Evolutionary conservation across 345 rosid genomes (phyloP).

Genomic region (Hibiscus tridactylites): DNA sequence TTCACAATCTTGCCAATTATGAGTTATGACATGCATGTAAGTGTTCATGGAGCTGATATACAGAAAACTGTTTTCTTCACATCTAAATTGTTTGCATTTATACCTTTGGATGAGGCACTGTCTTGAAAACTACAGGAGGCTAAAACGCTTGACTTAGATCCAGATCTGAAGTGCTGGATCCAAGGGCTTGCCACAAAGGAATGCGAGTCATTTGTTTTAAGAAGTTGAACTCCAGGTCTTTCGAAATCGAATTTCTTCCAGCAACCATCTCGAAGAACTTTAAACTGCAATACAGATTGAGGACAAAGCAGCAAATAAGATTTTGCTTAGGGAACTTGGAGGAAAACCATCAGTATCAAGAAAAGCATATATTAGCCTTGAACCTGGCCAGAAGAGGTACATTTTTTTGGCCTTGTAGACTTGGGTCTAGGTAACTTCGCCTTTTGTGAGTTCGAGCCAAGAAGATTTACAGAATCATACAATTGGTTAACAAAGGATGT

Average conservation of each 20-base stretch:
- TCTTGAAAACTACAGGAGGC: conserved; percentile 12
- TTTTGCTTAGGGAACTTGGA: neutral
- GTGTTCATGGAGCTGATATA: no score
- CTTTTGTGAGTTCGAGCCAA: conserved; percentile 28
- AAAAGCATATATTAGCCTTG: neutral
- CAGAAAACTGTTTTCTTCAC: neutral
- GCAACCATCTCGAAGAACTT: conserved; percentile 59
- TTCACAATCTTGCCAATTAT: no score
- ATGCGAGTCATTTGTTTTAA: conserved; percentile 18
- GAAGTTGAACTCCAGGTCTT: conserved; percentile 34
- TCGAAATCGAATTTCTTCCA: conserved; percentile 55
- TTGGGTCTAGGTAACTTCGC: conserved; percentile 19
- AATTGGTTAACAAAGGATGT: conserved; percentile 70
- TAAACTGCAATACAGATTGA: conserved; percentile 37
- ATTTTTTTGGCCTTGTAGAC: conserved; percentile 18
- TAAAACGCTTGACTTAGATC: conserved; percentile 14
- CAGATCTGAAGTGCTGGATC: conserved; percentile 53
- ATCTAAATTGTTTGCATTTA: conserved; percentile 15
- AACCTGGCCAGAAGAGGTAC: conserved; percentile 62
- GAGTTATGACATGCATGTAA: no score
- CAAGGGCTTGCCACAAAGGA: conserved; percentile 47
- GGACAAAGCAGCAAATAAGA: conserved; percentile 4
- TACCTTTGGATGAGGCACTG: conserved; percentile 18
- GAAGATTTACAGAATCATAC: conserved; percentile 40
- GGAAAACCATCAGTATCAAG: neutral